Evolutionary conservation across 192 early-diverging fungal species (phyloP), one percentile per base, ranked within the genome.

Genomic region (Rhizophagus prolifer): DNA sequence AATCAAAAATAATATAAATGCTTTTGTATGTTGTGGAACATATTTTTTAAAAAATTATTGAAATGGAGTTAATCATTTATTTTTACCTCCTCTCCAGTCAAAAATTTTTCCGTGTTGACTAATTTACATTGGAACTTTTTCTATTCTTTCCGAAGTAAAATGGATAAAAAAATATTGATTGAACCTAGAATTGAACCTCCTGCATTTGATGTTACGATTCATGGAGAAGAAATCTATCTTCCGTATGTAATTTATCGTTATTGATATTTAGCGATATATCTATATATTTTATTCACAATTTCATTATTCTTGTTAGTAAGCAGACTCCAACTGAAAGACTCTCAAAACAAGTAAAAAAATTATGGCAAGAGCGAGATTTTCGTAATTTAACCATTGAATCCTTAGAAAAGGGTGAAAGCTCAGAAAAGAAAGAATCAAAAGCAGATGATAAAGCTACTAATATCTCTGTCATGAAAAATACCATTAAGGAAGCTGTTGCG

Each of bases 341-440:
- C 16, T 19, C 47, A 50, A 19, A 38, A 4, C 75, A 76, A 38
- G 61, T 76, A 26, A n/a, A 9, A 76, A 68, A 64, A 38, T 38
- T 76, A 59, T 68, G 44, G 63, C 12, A 59, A n/a, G 62, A 69
- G 58, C 75, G 63, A 38, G 9, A 67, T 12, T 58, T 76, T 34
- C 19, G 30, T 14, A 36, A 2, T 38, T 59, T 76, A 21, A 68
- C 75, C 6, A 30, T 76, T 28, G 75, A 76, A 25, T 66, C 75
- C 4, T 38, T 76, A 9, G 41, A n/a, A 16, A 23, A 31, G 1
- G 8, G 26, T 2, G 26, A 66, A 58, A 38, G 26, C 54, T 65
- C 31, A 4, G 50, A 21, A 21, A 76, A 59, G 10, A 59, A 76
- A 36, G 38, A 50, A 36, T 30, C 67, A 54, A 59, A 38, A 68